These are phyloP conservation scores for Ilyonectria destructans DNA, from an alignment of 2,329 filamentous ascomycete species.

Conservation along the genomic window DNA sequence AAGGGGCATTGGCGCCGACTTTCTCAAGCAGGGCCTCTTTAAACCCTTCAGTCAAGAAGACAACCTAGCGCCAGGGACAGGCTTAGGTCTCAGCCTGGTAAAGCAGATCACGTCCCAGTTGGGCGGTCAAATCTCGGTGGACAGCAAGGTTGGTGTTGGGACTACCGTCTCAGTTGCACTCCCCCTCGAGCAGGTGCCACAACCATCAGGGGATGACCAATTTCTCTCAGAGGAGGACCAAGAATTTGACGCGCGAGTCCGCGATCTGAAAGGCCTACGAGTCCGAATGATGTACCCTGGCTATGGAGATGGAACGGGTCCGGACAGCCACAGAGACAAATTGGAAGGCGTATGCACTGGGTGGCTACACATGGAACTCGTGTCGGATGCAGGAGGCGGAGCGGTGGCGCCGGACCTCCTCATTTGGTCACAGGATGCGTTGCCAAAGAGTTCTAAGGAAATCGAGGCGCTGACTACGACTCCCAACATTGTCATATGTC, in stretches of 20 bases:
- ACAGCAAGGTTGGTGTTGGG: slow-evolving; percentile 59
- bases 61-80: slow-evolving; percentile 71
- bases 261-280: slow-evolving; percentile 51
- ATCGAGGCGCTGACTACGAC: slow-evolving; percentile 15
- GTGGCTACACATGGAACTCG: slow-evolving; percentile 41
- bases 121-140: slow-evolving; percentile 73
- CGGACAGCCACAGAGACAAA: slow-evolving; percentile 5
- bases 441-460: neutral
- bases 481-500: slow-evolving; percentile 54
- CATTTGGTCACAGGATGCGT: slow-evolving; percentile 42
- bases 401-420: slow-evolving; percentile 48
- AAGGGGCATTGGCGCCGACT: slow-evolving; percentile 76
- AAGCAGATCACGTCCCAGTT: slow-evolving; percentile 72
- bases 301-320: slow-evolving; percentile 8
- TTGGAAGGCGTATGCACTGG: slow-evolving; percentile 33
- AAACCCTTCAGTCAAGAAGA: slow-evolving; percentile 78
- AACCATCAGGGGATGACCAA: neutral
- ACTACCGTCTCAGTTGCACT: slow-evolving; percentile 56
- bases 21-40: slow-evolving; percentile 73
- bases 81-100: slow-evolving; percentile 78
- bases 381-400: slow-evolving; percentile 18
- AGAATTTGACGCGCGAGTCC: slow-evolving; percentile 50
- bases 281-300: slow-evolving; percentile 34
- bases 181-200: slow-evolving; percentile 44
- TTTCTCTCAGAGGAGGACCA: slow-evolving; percentile 39